phyloP scores from a whole-genome alignment of 306 rosid species.

The Glycine latifolia region DNA sequence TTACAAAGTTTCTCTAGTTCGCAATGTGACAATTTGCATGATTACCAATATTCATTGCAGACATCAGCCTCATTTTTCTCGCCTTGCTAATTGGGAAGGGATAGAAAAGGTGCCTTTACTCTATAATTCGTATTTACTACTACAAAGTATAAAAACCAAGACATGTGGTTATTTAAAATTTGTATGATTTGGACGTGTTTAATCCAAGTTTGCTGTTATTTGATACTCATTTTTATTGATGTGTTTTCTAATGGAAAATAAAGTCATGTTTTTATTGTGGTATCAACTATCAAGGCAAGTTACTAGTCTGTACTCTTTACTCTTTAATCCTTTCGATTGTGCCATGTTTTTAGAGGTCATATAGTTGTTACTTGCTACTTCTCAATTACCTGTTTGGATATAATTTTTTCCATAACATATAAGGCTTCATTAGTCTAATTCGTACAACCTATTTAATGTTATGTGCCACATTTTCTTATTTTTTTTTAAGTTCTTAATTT shows the following conservation, averaged over 20 bases:
- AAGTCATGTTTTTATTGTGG: too few species aligned
- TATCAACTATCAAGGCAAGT: too few species aligned
- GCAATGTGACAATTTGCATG: conserved; percentile 31
- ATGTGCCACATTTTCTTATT: conserved; percentile 8
- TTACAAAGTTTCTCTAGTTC: conserved; percentile 25
- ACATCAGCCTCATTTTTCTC: conserved; percentile 82
- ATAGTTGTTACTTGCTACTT: not conserved
- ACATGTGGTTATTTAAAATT: not conserved
- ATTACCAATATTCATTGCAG: conserved; percentile 62
- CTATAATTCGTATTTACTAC: conserved; percentile 31
- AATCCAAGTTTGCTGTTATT: not conserved
- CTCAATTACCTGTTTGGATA: conserved; percentile 16
- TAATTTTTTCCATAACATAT: conserved; percentile 16
- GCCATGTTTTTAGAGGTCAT: conserved; percentile 11
- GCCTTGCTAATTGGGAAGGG: conserved; percentile 97
- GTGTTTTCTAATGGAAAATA: too few species aligned
- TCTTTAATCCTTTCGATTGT: too few species aligned
- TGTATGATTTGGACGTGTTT: conserved; percentile 15
- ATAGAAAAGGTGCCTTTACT: conserved; percentile 67
- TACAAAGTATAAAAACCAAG: conserved; percentile 11
- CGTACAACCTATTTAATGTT: conserved; percentile 8
- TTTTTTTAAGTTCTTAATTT: conserved; percentile 16
- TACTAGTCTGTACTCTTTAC: too few species aligned
- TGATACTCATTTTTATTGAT: too few species aligned
- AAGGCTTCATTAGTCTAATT: conserved; percentile 7